A percentile compares a stretch with the other conserved stretches of the same genome.
These are phyloP conservation scores for Saturnispora silvae DNA, from an alignment of 805 yeast species.

Conservation along the genomic window DNA sequence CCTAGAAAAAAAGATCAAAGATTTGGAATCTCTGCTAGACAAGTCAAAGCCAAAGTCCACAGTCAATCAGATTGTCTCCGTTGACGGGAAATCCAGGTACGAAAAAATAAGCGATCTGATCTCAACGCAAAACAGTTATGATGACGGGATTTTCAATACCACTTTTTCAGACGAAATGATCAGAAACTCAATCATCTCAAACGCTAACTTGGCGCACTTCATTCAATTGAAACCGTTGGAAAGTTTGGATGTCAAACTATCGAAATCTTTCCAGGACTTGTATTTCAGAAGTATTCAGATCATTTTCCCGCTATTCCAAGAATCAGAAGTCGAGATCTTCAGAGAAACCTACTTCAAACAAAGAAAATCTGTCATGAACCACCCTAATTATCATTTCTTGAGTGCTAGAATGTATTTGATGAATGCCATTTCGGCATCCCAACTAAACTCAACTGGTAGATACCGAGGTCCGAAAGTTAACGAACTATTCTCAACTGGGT, in stretches of 20 bases:
- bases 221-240: slow-evolving; percentile 39
- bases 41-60: neutral
- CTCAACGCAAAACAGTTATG: neutral
- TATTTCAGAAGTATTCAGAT: slow-evolving; percentile 46
- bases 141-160: neutral
- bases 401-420: slow-evolving; percentile 49
- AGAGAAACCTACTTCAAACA: slow-evolving; percentile 36
- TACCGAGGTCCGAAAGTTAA: slow-evolving; percentile 46
- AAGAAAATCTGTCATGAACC: slow-evolving; percentile 11
- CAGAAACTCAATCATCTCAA: slow-evolving; percentile 25
- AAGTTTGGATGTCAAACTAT: slow-evolving; percentile 38
- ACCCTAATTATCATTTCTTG: slow-evolving; percentile 38
- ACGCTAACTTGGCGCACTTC: slow-evolving; percentile 38
- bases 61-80: neutral
- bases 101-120: neutral
- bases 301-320: slow-evolving; percentile 46
- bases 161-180: slow-evolving; percentile 7
- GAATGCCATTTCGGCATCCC: slow-evolving; percentile 40
- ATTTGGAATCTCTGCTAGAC: slow-evolving; percentile 40
- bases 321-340: slow-evolving; percentile 39
- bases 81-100: neutral
- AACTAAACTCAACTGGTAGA: slow-evolving; percentile 46
- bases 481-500: slow-evolving; percentile 48
- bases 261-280: slow-evolving; percentile 43
- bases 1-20: slow-evolving; percentile 44